A percentile compares a stretch with the other conserved stretches of the same genome.
phyloP scores from a whole-genome alignment of 2,329 filamentous ascomycete species.

The Drechslerella stenobrocha region DNA sequence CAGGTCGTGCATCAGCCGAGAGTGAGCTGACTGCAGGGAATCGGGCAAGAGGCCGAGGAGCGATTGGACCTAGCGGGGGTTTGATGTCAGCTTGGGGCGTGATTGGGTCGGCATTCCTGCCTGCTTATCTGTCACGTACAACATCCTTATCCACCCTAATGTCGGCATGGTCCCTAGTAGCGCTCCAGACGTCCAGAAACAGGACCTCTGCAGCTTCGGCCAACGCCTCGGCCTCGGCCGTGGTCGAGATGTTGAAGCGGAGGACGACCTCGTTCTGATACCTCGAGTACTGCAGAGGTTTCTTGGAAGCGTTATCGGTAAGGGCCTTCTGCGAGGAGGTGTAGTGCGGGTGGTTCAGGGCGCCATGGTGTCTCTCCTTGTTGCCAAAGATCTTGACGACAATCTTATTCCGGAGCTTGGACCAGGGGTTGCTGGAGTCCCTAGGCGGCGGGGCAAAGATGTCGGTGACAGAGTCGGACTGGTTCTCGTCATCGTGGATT shows the following conservation, averaged over 20 bases:
- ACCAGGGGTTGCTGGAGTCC: constrained; percentile 37
- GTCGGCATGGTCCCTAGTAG: constrained; percentile 78
- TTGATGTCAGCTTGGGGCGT: neutral
- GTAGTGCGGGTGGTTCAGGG: constrained; percentile 51
- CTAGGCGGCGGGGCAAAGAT: constrained; percentile 32
- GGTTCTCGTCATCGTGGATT: constrained; percentile 36
- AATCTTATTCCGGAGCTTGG: constrained; percentile 49
- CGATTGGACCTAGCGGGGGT: constrained; percentile 63
- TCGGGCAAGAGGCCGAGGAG: constrained; percentile 76
- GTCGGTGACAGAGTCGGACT: constrained; percentile 19
- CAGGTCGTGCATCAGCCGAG: constrained; percentile 77
- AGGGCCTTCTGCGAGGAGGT: constrained; percentile 45
- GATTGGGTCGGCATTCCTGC: neutral
- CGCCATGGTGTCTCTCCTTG: constrained; percentile 51
- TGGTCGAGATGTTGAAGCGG: constrained; percentile 76
- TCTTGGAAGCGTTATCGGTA: constrained; percentile 19
- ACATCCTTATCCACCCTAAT: constrained; percentile 76
- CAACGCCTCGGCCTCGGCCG: constrained; percentile 70
- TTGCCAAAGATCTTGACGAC: constrained; percentile 51
- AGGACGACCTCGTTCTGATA: constrained; percentile 86
- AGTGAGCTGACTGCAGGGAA: constrained; percentile 72
- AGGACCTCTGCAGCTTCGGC: constrained; percentile 73
- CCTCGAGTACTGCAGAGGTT: constrained; percentile 50
- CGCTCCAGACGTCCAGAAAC: constrained; percentile 89
- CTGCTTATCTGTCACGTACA: constrained; percentile 59